These are phyloP conservation scores for Dalechampia spathulata DNA, from an alignment of 441 rosid genomes.

Conservation along the genomic window DNA sequence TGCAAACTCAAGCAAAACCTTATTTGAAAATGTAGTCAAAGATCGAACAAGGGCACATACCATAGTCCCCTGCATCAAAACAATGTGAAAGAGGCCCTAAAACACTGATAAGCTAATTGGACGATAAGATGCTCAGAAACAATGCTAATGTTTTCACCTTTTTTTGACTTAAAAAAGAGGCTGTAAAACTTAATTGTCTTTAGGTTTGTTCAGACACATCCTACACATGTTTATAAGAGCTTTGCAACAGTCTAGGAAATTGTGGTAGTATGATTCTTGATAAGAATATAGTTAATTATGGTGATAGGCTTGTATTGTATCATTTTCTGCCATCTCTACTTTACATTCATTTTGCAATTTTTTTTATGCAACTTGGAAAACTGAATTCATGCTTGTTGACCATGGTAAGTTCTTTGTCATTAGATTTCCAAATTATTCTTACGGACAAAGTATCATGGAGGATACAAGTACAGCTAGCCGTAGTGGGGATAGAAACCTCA, in stretches of 20 bases:
- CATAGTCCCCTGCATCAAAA: no score
- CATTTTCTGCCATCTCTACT: not conserved
- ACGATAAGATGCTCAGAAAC: not conserved
- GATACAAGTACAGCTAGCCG: conserved; percentile 21
- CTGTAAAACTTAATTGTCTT: not conserved
- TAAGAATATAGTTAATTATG: not conserved
- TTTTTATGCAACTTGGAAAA: not conserved
- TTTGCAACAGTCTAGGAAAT: not conserved
- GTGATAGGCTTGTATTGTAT: not conserved
- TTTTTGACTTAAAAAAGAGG: not conserved
- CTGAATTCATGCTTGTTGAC: conserved; percentile 14
- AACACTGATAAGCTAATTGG: not conserved
- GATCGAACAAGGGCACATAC: no score
- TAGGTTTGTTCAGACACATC: not conserved
- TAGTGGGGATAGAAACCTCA: conserved; percentile 32
- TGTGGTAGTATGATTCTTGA: not conserved
- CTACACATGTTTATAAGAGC: not conserved
- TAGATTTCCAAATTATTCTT: conserved; percentile 22
- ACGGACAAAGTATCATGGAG: conserved; percentile 21
- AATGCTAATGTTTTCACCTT: not conserved
- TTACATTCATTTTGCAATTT: not conserved
- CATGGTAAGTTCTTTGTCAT: conserved; percentile 17
- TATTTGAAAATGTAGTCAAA: no score
- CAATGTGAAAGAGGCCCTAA: no score
- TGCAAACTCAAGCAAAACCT: no score